Conservation (phyloP, 345 rosid genomes). For the Citrus mangshanensis region DNA sequence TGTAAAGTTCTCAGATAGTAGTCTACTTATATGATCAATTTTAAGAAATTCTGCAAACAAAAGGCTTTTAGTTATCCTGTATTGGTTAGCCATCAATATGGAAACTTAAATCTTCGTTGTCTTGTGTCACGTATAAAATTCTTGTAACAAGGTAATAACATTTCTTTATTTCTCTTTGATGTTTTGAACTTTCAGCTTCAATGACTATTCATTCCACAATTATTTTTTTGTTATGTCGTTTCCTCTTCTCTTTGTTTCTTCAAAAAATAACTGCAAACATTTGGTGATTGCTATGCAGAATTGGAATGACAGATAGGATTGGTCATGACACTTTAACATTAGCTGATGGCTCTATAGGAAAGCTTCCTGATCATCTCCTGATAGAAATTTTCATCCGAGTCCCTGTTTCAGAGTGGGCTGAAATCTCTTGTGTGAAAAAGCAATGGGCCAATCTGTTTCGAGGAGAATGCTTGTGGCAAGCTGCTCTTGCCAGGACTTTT, state of each 20-base stretch:
- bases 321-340: constrained; percentile 22
- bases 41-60: not conserved
- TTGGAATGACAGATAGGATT: constrained; percentile 43
- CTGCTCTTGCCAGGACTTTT: constrained; percentile 57
- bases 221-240: not conserved
- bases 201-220: not conserved
- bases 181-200: not conserved
- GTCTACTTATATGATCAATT: not conserved
- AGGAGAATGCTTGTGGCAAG: constrained; percentile 84
- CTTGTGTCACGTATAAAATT: not conserved
- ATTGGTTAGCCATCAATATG: not conserved
- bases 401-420: constrained; percentile 60
- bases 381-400: constrained; percentile 73
- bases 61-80: not conserved
- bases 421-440: constrained; percentile 61
- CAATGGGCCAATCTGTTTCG: constrained; percentile 69
- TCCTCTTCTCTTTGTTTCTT: not conserved
- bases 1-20: not conserved
- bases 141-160: not conserved
- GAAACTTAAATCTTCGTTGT: not conserved
- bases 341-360: constrained; percentile 39
- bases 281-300: constrained; percentile 34
- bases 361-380: constrained; percentile 77
- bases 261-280: not conserved
- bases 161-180: not conserved